Evolutionary conservation across 2,329 filamentous ascomycete species (phyloP).

Genomic region (Scedosporium aurantiacum): DNA sequence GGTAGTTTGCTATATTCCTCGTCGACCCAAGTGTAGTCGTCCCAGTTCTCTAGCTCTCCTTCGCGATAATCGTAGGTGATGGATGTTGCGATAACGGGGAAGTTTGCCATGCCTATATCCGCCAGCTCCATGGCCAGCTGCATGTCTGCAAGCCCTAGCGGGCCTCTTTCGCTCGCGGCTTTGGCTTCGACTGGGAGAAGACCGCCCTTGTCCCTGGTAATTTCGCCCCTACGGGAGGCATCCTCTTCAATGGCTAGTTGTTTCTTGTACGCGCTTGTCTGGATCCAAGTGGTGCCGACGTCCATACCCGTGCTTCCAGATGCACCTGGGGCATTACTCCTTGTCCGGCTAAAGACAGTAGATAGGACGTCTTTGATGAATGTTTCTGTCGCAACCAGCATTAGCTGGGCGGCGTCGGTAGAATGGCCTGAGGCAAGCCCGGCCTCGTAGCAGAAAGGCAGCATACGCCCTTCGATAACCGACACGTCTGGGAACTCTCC

Average conservation of each 20-base stretch:
- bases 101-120: constrained; percentile 64
- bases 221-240: constrained; percentile 58
- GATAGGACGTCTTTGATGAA: constrained; percentile 58
- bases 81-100: constrained; percentile 62
- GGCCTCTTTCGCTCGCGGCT: constrained; percentile 58
- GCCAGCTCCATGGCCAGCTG: constrained; percentile 65
- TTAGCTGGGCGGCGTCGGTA: constrained; percentile 49
- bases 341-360: constrained; percentile 51
- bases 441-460: constrained; percentile 57
- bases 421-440: constrained; percentile 49
- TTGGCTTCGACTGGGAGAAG: constrained; percentile 73
- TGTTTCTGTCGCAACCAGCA: constrained; percentile 54
- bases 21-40: constrained; percentile 46
- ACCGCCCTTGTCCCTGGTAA: constrained; percentile 64
- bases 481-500: constrained; percentile 59
- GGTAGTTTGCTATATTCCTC: constrained; percentile 17
- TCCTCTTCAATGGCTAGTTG: constrained; percentile 70
- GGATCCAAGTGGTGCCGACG: constrained; percentile 58
- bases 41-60: constrained; percentile 59
- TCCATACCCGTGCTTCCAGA: constrained; percentile 52
- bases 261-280: constrained; percentile 66
- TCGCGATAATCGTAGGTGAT: constrained; percentile 64
- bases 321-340: constrained; percentile 53
- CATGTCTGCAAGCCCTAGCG: constrained; percentile 68
- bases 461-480: constrained; percentile 52